These are phyloP conservation scores for Podosphaera xanthii DNA, from an alignment of 2,329 filamentous ascomycete species.

Conservation along the genomic window DNA sequence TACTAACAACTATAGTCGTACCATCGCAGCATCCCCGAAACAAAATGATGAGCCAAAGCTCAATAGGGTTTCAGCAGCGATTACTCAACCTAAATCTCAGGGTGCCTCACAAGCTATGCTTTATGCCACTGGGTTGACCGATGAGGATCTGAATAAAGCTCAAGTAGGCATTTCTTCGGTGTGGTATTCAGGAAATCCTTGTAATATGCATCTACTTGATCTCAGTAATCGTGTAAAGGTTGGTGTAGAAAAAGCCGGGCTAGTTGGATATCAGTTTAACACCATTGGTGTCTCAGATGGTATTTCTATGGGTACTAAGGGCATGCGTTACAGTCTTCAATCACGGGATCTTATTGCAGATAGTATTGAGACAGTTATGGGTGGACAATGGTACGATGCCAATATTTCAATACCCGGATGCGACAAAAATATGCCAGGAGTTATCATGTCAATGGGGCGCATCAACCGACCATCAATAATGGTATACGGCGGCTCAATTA, in stretches of 20 bases:
- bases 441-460: conserved; percentile 79
- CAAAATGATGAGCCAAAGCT: conserved; percentile 21
- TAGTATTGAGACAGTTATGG: conserved; percentile 97
- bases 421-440: conserved; percentile 98
- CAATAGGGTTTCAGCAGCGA: conserved; percentile 63
- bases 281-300: conserved; percentile 94
- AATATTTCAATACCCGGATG: conserved; percentile 94
- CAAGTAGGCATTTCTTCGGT: conserved; percentile 96
- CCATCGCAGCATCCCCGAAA: neutral
- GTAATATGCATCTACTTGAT: conserved; percentile 95
- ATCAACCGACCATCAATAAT: conserved; percentile 88
- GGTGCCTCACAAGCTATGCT: conserved; percentile 98
- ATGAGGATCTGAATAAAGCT: conserved; percentile 81
- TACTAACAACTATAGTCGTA: neutral
- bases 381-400: conserved; percentile 94
- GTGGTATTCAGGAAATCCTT: conserved; percentile 95
- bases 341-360: conserved; percentile 93
- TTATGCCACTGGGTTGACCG: conserved; percentile 74
- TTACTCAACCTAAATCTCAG: conserved; percentile 95
- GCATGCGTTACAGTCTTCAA: conserved; percentile 90
- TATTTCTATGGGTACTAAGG: conserved; percentile 94
- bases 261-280: conserved; percentile 95
- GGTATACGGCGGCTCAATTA: conserved; percentile 92
- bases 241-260: conserved; percentile 49
- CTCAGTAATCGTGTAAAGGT: conserved; percentile 32